Evolutionary conservation across 2,329 filamentous ascomycete genomes (phyloP).

Genomic region (Fusarium nurragi): DNA sequence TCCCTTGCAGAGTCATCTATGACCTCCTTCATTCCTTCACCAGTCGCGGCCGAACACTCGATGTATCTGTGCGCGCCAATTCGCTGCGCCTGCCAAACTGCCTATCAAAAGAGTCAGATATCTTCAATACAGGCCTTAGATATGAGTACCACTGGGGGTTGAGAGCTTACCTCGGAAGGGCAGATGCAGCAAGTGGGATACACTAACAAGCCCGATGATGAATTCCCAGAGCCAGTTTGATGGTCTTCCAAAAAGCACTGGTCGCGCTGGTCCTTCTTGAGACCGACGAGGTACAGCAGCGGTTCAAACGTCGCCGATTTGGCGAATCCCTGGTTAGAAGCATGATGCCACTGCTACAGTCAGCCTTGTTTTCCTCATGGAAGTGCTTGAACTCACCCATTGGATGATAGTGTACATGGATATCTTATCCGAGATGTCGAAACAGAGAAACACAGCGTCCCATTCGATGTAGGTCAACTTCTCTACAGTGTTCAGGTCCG

Average conservation of each 20-base stretch:
- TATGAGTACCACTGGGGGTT: fast-evolving
- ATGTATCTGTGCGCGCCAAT: slow-evolving; percentile 46
- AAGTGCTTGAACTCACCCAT: slow-evolving; percentile 45
- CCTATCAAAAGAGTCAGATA: slow-evolving; percentile 39
- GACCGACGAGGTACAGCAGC: slow-evolving; percentile 47
- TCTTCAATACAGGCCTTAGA: background rate
- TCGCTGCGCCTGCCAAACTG: slow-evolving; percentile 45
- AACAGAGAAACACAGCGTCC: slow-evolving; percentile 53
- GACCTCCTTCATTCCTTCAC: slow-evolving; percentile 48
- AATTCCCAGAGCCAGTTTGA: slow-evolving; percentile 6
- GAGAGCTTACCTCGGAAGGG: slow-evolving; percentile 41
- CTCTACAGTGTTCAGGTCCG: slow-evolving; percentile 50
- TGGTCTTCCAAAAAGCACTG: slow-evolving; percentile 40
- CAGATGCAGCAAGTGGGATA: slow-evolving; percentile 47
- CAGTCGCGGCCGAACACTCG: slow-evolving; percentile 51
- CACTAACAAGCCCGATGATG: slow-evolving; percentile 17
- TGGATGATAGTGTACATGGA: slow-evolving; percentile 49
- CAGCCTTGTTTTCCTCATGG: background rate
- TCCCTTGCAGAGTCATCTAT: slow-evolving; percentile 44
- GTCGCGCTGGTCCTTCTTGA: slow-evolving; percentile 49
- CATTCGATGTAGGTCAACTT: slow-evolving; percentile 50
- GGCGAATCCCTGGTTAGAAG: slow-evolving; percentile 44
- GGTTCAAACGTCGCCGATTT: slow-evolving; percentile 31
- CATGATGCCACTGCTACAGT: slow-evolving; percentile 45
- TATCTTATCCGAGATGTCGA: slow-evolving; percentile 50